Percentiles rank a stretch among this genome's conserved stretches.
phyloP scores from a whole-genome alignment of 1,139 yeast species.

The Nakaseomyces bracarensis region DNA sequence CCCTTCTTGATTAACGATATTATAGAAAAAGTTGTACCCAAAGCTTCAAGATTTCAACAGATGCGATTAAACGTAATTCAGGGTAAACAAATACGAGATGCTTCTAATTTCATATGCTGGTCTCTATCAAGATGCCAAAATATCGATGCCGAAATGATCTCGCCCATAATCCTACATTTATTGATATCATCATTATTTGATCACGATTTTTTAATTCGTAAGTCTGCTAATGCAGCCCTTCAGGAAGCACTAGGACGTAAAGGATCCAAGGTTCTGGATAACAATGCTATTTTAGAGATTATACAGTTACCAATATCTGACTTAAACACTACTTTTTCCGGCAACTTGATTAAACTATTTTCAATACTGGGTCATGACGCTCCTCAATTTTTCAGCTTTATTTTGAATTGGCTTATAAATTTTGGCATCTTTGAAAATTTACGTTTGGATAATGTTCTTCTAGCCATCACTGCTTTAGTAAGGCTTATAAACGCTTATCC shows the following conservation, averaged over 20 bases:
- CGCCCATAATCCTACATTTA: slow-evolving; percentile 37
- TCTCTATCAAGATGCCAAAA: slow-evolving; percentile 42
- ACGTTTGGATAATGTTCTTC: slow-evolving; percentile 22
- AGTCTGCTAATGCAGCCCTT: slow-evolving; percentile 79
- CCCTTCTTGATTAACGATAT: neutral
- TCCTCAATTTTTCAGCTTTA: slow-evolving; percentile 16
- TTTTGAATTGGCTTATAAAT: slow-evolving; percentile 22
- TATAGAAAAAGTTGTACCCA: slow-evolving; percentile 3
- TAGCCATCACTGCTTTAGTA: slow-evolving; percentile 18
- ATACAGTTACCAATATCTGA: slow-evolving; percentile 52
- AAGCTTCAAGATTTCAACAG: slow-evolving; percentile 38
- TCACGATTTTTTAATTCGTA: slow-evolving; percentile 59
- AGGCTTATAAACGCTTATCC: neutral
- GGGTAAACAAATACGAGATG: slow-evolving; percentile 71
- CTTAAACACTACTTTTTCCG: slow-evolving; percentile 35
- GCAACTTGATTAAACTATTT: slow-evolving; percentile 33
- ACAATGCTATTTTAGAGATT: slow-evolving; percentile 37
- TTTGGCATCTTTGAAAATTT: slow-evolving; percentile 22
- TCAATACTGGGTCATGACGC: slow-evolving; percentile 12
- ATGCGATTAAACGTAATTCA: slow-evolving; percentile 40
- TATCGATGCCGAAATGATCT: slow-evolving; percentile 26
- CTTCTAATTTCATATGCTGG: slow-evolving; percentile 75
- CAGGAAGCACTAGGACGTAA: slow-evolving; percentile 82
- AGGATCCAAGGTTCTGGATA: slow-evolving; percentile 29
- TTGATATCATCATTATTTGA: slow-evolving; percentile 57